These are phyloP conservation scores for Rhodosporidiobolus sp. DNA, from an alignment of 768 basidiomycete genomes.

Conservation along the genomic window DNA sequence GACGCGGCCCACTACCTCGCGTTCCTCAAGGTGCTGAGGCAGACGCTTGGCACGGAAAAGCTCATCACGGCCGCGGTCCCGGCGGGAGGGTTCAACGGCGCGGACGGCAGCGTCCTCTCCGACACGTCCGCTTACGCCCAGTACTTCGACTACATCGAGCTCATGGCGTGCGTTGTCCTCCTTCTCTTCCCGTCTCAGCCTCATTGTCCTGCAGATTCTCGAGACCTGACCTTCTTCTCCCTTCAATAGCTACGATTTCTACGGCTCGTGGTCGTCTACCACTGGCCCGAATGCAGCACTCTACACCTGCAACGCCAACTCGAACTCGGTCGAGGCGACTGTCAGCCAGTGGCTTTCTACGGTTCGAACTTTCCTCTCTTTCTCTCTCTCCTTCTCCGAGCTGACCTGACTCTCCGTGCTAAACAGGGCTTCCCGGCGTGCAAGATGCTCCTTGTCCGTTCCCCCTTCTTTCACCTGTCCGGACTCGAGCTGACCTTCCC, in stretches of 20 bases:
- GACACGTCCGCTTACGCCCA: constrained; percentile 1
- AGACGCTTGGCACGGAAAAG: constrained; percentile 28
- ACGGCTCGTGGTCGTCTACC: constrained; percentile 13
- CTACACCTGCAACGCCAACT: constrained; percentile 20
- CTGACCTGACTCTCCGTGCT: background rate
- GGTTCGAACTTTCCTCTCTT: background rate
- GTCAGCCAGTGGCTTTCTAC: constrained; percentile 5
- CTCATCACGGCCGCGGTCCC: constrained; percentile 17
- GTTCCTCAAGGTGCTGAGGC: constrained; percentile 47
- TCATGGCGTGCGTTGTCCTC: constrained; percentile 18
- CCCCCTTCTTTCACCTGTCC: background rate
- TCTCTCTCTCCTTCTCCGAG: too few relatives aligned
- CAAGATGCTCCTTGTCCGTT: constrained; percentile 16
- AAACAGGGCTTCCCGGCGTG: constrained; percentile 27
- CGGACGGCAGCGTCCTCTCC: constrained; percentile 8
- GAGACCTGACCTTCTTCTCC: background rate
- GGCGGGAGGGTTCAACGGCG: constrained; percentile 20
- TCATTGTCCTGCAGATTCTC: too few relatives aligned
- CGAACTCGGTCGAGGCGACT: background rate
- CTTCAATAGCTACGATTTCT: constrained; percentile 17
- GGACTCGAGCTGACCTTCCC: background rate
- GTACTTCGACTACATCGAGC: constrained; percentile 19
- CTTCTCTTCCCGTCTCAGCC: background rate
- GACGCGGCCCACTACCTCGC: constrained; percentile 49
- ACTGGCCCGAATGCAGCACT: constrained; percentile 28